Conservation (phyloP, 768 basidiomycete genomes). For the Lenzites betulinus region DNA sequence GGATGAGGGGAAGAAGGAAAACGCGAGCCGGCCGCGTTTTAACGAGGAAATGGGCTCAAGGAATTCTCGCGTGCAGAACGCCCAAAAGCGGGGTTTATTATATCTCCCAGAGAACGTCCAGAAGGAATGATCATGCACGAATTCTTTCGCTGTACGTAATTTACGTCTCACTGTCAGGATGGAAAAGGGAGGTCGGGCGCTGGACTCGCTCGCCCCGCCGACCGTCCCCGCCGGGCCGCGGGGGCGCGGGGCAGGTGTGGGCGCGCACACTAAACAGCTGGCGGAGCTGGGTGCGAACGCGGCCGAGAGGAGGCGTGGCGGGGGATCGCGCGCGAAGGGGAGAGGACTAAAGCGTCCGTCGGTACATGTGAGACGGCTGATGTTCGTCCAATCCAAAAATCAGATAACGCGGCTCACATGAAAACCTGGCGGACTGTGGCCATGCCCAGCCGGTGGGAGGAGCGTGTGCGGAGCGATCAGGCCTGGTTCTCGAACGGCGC, state of each 20-base stretch:
- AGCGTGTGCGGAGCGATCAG: conserved; percentile 5
- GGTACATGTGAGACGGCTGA: conserved; percentile 20
- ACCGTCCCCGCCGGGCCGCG: conserved; percentile 5
- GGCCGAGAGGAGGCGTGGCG: neutral
- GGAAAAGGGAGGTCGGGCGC: conserved; percentile 8
- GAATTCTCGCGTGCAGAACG: conserved; percentile 69
- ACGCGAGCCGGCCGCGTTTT: conserved; percentile 77
- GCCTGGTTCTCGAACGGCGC: neutral
- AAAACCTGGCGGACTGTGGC: conserved; percentile 18
- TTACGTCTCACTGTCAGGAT: conserved; percentile 21
- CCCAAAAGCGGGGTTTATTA: conserved; percentile 58
- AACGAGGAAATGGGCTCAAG: conserved; percentile 71
- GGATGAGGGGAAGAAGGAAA: conserved; percentile 46
- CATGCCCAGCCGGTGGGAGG: conserved; percentile 13
- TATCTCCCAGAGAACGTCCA: conserved; percentile 30
- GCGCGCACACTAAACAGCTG: neutral
- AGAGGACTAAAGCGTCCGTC: conserved; percentile 11
- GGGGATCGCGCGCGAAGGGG: neutral
- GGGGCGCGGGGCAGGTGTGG: neutral
- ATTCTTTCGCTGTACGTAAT: conserved; percentile 53
- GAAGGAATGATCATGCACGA: conserved; percentile 26
- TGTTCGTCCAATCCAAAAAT: conserved; percentile 19
- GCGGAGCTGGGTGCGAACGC: neutral
- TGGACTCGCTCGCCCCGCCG: conserved; percentile 10
- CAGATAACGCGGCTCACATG: conserved; percentile 31